Base-by-base conservation (phyloP, 2,329 filamentous ascomycete genomes). In the Hymenoscyphus occultus region DNA sequence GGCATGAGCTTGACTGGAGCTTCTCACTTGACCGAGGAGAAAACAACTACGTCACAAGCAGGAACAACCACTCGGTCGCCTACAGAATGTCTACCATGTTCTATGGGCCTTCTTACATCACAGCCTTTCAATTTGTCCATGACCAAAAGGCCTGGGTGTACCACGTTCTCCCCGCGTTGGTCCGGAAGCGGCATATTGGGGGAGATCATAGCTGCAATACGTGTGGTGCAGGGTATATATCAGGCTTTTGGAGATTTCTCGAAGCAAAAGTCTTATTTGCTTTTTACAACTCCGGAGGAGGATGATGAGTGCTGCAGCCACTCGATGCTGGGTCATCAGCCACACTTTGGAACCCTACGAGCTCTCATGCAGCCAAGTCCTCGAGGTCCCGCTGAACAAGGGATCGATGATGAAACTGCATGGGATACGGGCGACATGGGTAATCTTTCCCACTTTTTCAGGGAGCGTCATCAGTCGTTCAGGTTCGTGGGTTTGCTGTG, bases 151-250 rank as follows among this genome's bases (percentile, higher is more conserved):
- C 22, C 19, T 40, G 58, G 58, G 28, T 39, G 45, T 22, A 51
- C 45, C 45, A 22, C 19, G 45, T 22, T 51, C 9, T 10, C 45
- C 13, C 40, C n/a, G 45, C 58, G 13, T 31, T 57, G 14, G 31
- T 40, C 60, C 60, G 22, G 19, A 65, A 62, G 39, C 56, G 45
- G 64, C 28, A 65, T 22, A 39, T 22, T 51, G 9, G 10, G 45
- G 35, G 45, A 31, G 64, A 63, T 65, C 57, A 63, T 60, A 19
- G 35, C 59, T 56, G 48, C 61, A 40, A 61, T 56, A 59, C 10
- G 51, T 45, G 19, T n/a, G 48, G 57, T 56, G 58, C 68, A 68
- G 51, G 67, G 67, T 61, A 66, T 42, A 64, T 64, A 67, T 57
- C 68, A 68, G 63, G 68, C 62, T 68, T 69, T 61, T 51, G 39